Base-by-base conservation (phyloP, 805 yeast genomes). In the Hanseniaspora lindneri region DNA sequence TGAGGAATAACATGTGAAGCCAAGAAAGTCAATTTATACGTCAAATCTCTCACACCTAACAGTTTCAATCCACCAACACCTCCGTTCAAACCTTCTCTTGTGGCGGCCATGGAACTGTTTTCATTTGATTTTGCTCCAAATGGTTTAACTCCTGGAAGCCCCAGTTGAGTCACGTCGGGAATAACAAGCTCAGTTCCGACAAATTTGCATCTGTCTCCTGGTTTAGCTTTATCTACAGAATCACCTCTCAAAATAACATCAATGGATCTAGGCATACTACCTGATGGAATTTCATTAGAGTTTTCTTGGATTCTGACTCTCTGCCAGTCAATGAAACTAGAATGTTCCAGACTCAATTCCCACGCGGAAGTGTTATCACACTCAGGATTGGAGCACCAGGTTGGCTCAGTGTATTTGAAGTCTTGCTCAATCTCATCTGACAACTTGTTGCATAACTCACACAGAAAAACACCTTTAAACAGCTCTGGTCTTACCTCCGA, bases 251-350 rank as follows among this genome's bases (percentile, higher is more conserved):
- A 67, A n/a, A 89, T 76, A 21, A 89, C 82, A 60, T 92, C 98
- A 30, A 92, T 74, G 2, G 95, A 80, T 58, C 97, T 73, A 30
- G 98, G 98, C 54, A 92, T 71, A 66, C 89, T 97, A 50, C 98
- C 98, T 0, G 97, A 94, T 14, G 97, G 98, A 1, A 97, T 96
- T 54, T 80, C 73, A 67, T 92, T 97, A 1, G 98, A 97, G 85
- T 92, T 84, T 67, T 92, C 98, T 64, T 92, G 98, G 32, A 92
- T 81, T 0, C 96, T 77, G 32, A 92, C 74, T 34, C 86, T 82
- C 66, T 92, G 98, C 62, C 89, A 96, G 65, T 92, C 98, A 54
- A 86, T 71, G 59, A 92, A 89, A 53, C 80, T 83, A 0, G 95
- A 84, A 63, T 86, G 85, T 30, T 83, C 66, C 27, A 89, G 79